phyloP scores from a whole-genome alignment of 768 basidiomycete genomes.

The Tricholoma terreum region DNA sequence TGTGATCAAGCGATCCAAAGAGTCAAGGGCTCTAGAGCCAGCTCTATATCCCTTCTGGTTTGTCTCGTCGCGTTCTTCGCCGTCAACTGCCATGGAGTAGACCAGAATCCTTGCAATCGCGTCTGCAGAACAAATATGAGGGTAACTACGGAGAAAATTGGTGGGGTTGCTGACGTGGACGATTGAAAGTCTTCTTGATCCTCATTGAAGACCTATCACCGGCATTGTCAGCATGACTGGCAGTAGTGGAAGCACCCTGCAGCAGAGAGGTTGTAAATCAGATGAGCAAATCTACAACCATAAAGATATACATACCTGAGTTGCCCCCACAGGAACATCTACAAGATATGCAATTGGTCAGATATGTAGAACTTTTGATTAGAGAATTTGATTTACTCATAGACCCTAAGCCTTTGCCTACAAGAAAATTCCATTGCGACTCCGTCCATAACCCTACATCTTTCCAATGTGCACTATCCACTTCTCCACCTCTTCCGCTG shows the following conservation, averaged over 20 bases:
- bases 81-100: constrained; percentile 86
- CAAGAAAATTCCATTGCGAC: constrained; percentile 76
- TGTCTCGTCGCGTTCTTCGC: constrained; percentile 48
- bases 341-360: neutral
- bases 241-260: constrained; percentile 63
- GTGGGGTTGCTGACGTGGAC: constrained; percentile 46
- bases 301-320: constrained; percentile 52
- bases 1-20: constrained; percentile 82
- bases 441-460: constrained; percentile 90
- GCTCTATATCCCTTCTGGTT: constrained; percentile 59
- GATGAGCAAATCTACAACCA: neutral
- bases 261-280: constrained; percentile 4
- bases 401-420: constrained; percentile 78
- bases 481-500: constrained; percentile 47
- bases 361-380: neutral
- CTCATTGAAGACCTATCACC: constrained; percentile 53
- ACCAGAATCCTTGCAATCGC: constrained; percentile 83
- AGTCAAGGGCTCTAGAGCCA: constrained; percentile 86
- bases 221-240: constrained; percentile 64
- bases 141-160: neutral
- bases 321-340: constrained; percentile 74
- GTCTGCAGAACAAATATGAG: constrained; percentile 36
- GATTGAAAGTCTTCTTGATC: constrained; percentile 69
- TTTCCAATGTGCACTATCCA: constrained; percentile 63
- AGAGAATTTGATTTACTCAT: constrained; percentile 52